Conservation (phyloP, 2,329 filamentous ascomycete genomes). For the Paraconiothyrium brasiliense region DNA sequence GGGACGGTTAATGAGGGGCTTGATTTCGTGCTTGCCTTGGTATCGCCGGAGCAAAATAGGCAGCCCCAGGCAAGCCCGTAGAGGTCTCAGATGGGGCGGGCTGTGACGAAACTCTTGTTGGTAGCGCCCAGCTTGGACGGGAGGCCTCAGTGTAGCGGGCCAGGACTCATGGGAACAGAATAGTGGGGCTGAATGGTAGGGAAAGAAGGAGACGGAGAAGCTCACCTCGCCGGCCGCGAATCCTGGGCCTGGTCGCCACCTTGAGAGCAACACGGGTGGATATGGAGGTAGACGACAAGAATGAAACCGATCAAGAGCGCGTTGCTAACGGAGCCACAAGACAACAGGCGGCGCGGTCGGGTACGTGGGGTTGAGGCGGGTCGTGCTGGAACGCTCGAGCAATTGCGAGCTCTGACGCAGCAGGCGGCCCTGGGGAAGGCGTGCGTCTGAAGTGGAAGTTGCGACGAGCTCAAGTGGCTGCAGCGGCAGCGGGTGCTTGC, state of each 20-base stretch:
- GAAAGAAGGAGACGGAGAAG: slow-evolving; percentile 6
- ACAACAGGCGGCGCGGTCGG: slow-evolving; percentile 8
- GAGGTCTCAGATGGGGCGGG: neutral
- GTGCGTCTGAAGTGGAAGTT: slow-evolving; percentile 7
- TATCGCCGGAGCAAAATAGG: no score
- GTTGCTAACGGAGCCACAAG: slow-evolving; percentile 4
- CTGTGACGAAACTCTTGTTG: neutral
- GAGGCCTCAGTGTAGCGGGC: neutral
- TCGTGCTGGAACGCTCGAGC: neutral
- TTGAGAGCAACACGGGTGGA: slow-evolving; percentile 19
- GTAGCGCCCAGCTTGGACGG: neutral
- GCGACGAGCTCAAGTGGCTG: slow-evolving; percentile 1
- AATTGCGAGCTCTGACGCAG: neutral
- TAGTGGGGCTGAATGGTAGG: neutral
- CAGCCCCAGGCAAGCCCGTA: neutral
- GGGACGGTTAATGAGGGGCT: slow-evolving; percentile 3
- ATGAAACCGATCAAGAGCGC: neutral
- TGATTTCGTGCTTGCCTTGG: neutral
- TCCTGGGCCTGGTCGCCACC: slow-evolving; percentile 30
- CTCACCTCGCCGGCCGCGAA: slow-evolving; percentile 36
- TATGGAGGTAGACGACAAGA: neutral
- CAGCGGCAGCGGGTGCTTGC: slow-evolving; percentile 7
- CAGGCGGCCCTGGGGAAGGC: neutral
- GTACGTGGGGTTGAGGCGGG: neutral
- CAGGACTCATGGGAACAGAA: neutral